phyloP scores from a whole-genome alignment of 345 rosid genomes.

The Ailanthus altissimus region DNA sequence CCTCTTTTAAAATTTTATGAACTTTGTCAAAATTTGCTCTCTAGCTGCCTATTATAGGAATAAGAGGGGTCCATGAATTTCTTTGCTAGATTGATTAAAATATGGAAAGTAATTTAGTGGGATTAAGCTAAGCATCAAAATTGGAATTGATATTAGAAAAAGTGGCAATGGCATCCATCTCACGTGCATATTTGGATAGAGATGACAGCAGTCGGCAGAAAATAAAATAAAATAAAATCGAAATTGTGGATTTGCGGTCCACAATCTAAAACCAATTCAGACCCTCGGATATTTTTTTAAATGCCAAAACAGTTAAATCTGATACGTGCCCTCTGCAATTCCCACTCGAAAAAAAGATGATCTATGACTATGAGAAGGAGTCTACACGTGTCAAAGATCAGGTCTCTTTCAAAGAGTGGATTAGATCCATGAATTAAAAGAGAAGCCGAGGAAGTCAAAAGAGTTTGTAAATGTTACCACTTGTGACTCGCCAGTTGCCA shows the following conservation, averaged over 20 bases:
- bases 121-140: neutral
- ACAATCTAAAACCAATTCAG: neutral
- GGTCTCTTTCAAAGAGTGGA: conserved; percentile 23
- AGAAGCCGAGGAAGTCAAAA: conserved; percentile 14
- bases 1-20: too few species aligned
- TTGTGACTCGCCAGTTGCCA: too few species aligned
- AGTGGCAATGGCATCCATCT: too few species aligned
- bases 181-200: neutral
- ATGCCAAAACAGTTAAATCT: neutral
- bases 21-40: too few species aligned
- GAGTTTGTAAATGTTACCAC: neutral
- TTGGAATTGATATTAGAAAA: neutral
- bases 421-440: neutral
- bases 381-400: conserved; percentile 24
- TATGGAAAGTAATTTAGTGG: neutral
- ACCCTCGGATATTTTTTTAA: conserved; percentile 13
- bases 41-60: too few species aligned
- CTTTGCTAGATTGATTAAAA: too few species aligned
- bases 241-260: conserved; percentile 14
- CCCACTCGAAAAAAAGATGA: neutral
- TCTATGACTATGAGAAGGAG: neutral
- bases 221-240: neutral
- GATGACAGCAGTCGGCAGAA: neutral
- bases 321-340: neutral
- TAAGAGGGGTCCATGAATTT: too few species aligned